Conservation (phyloP, 495 filamentous ascomycete genomes). For the Collariella sp. region DNA sequence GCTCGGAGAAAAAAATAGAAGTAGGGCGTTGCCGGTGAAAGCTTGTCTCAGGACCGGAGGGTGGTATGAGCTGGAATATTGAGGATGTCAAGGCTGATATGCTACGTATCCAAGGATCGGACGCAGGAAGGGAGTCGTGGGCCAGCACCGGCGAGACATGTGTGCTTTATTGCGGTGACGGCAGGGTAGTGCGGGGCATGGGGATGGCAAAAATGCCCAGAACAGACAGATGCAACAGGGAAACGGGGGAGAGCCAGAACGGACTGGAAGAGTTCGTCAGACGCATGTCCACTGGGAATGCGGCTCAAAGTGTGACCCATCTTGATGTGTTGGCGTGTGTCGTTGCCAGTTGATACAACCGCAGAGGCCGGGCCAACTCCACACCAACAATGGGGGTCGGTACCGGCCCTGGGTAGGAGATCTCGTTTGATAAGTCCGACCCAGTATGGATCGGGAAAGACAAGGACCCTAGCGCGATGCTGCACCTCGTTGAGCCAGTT, state of each 20-base stretch:
- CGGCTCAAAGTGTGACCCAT: slow-evolving; percentile 56
- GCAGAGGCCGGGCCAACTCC: slow-evolving; percentile 53
- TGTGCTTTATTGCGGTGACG: slow-evolving; percentile 54
- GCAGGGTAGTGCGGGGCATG: slow-evolving; percentile 42
- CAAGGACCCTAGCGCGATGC: slow-evolving; percentile 34
- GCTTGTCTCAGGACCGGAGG: slow-evolving; percentile 37
- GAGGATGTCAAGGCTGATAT: slow-evolving; percentile 37
- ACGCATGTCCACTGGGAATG: slow-evolving; percentile 47
- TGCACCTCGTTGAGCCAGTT: slow-evolving; percentile 31
- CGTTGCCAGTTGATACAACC: slow-evolving; percentile 68
- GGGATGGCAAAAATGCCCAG: slow-evolving; percentile 35
- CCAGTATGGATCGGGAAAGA: slow-evolving; percentile 29
- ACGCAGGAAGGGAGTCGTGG: slow-evolving; percentile 34
- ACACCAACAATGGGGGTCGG: slow-evolving; percentile 45
- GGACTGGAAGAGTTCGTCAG: slow-evolving; percentile 40
- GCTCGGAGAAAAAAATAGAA: slow-evolving; percentile 6
- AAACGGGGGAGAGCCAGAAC: slow-evolving; percentile 38
- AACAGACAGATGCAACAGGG: slow-evolving; percentile 34
- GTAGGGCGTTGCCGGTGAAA: slow-evolving; percentile 29
- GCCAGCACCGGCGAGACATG: slow-evolving; percentile 50
- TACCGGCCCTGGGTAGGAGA: slow-evolving; percentile 37
- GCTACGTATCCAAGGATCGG: slow-evolving; percentile 43
- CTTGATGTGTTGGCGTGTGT: slow-evolving; percentile 89
- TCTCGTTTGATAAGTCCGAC: slow-evolving; percentile 38
- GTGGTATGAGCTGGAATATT: slow-evolving; percentile 24